Evolutionary conservation across 768 basidiomycete species (phyloP), one percentile per base, ranked within the genome.

Genomic region (Lactarius pseudohatsudake): DNA sequence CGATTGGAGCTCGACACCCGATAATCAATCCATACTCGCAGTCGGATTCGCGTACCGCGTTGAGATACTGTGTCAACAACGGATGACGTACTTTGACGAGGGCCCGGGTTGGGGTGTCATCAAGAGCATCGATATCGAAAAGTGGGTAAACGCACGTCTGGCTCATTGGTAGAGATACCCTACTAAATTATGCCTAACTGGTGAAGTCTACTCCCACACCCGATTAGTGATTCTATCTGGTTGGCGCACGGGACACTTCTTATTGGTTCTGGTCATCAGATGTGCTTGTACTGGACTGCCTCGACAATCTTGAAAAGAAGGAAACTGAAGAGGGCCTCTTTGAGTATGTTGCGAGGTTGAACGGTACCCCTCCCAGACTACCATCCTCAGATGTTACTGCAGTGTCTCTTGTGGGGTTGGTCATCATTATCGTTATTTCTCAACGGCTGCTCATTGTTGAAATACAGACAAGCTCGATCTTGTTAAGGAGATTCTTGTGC

Each of bases 1-100:
- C 28, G 94, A 96, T 75, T 97, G 95, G 95, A 92, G 90, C 38
- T 90, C 94, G 20, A 96, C 94, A 3, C 90, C 91, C 0, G 92
- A 94, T 74, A 84, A 85, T 69, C 92, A 94, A 72, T 96, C 94
- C 9, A 92, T 96, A 61, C 84, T 96, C 43, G 94, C 95, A 2
- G 87, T 97, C 26, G 95, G 95, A 28, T 96, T 94, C 75, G 74
- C 84, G 18, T 85, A 87, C 69, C 86, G 86, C 57, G 80, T 96
- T 2, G 88, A 94, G 62, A 77, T 98, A n/a, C 79, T 96, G n/a
- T 95, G 91, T 72, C 92, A 95, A 72, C 92, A 95, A 75, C 84
- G 95, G 28, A 91, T 93, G 86, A 92, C 90, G 4, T 96, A 98
- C 76, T 93, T 94, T 50, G 90, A 91, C 69, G 84, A 88, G 63